phyloP scores from a whole-genome alignment of 108 stramenopile genomes.

The Parietichytrium sp. region DNA sequence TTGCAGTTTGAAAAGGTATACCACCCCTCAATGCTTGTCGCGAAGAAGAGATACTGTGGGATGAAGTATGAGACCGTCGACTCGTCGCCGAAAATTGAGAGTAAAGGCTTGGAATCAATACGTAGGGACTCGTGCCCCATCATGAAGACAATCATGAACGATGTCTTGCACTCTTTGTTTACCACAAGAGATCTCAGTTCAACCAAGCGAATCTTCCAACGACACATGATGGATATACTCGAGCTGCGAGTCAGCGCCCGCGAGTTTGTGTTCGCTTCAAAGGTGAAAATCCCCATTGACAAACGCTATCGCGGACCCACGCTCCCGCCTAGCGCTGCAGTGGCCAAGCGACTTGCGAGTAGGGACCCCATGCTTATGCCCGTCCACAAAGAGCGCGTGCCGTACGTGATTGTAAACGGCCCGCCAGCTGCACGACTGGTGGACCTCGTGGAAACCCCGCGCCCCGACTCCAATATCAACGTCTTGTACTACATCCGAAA shows the following conservation, averaged over 20 bases:
- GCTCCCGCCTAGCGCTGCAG: not conserved
- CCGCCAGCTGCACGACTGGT: not conserved
- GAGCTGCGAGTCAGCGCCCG: not conserved
- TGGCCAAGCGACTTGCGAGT: not conserved
- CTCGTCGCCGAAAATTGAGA: constrained; percentile 3
- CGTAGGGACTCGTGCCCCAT: constrained; percentile 39
- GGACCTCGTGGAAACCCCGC: constrained; percentile 18
- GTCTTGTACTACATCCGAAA: not conserved
- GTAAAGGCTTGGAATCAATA: constrained; percentile 39
- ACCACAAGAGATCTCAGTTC: not conserved
- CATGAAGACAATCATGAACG: constrained; percentile 1
- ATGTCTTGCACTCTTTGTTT: not conserved
- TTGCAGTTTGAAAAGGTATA: constrained; percentile 97
- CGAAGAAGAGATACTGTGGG: constrained; percentile 65
- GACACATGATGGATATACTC: not conserved
- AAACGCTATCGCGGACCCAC: not conserved
- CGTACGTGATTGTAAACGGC: constrained; percentile 27
- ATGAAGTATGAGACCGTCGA: constrained; percentile 44
- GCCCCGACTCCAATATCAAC: not conserved
- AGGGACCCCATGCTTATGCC: not conserved
- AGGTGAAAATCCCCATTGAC: constrained; percentile 37
- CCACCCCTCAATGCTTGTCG: constrained; percentile 69
- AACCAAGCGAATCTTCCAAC: not conserved
- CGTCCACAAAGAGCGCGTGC: constrained; percentile 25
- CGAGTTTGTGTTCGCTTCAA: constrained; percentile 29